Conservation (phyloP, 164 flowering plant species). For the Aristolochia contorta region DNA sequence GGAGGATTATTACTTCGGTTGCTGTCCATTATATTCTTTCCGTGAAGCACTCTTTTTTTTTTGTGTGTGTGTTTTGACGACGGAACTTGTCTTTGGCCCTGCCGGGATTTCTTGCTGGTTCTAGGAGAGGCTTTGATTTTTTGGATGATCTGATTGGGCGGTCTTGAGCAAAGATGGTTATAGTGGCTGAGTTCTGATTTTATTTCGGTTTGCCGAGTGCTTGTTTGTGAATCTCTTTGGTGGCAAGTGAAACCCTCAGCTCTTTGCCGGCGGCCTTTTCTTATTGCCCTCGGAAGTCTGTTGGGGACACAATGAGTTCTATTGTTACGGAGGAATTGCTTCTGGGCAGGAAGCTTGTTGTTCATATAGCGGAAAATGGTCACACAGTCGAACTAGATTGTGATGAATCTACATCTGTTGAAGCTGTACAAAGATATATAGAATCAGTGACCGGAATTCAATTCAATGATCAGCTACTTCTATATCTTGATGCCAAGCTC, state of each 20-base stretch:
- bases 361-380: constrained; percentile 87
- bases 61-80: too few species aligned
- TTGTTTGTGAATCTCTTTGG: too few species aligned
- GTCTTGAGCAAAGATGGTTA: too few species aligned
- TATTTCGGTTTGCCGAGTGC: too few species aligned
- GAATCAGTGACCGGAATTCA: constrained; percentile 53
- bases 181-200: too few species aligned
- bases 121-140: too few species aligned
- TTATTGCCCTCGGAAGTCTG: neutral
- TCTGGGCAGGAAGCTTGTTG: constrained; percentile 47
- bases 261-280: constrained; percentile 14
- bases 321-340: constrained; percentile 27
- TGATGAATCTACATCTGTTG: constrained; percentile 56
- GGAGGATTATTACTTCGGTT: too few species aligned
- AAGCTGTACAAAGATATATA: constrained; percentile 51
- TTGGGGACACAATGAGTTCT: constrained; percentile 55
- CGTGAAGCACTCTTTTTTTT: too few species aligned
- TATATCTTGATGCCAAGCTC: constrained; percentile 67
- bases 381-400: constrained; percentile 68
- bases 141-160: too few species aligned
- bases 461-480: constrained; percentile 66
- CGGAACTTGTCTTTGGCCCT: too few species aligned
- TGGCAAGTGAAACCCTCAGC: neutral
- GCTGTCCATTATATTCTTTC: too few species aligned
- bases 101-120: too few species aligned